These are phyloP conservation scores for Macadamia integrifolia DNA, from an alignment of 164 flowering plant genomes.

Conservation along the genomic window DNA sequence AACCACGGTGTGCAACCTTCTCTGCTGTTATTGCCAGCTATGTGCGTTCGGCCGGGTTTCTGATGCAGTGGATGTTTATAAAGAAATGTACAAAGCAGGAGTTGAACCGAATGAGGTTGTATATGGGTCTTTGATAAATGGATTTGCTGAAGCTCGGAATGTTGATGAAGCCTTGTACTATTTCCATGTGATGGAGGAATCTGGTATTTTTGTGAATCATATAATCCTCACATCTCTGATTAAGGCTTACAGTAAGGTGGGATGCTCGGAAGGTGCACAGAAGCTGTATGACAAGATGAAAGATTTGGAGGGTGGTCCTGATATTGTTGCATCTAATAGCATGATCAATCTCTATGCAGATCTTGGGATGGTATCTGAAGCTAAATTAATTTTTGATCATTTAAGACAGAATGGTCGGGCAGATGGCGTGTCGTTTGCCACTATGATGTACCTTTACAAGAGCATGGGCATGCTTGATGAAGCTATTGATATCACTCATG, in stretches of 20 bases:
- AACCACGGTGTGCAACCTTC: constrained; percentile 60
- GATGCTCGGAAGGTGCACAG: constrained; percentile 59
- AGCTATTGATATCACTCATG: constrained; percentile 68
- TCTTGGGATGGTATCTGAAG: constrained; percentile 75
- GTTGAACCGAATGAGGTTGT: constrained; percentile 80
- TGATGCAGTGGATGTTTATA: constrained; percentile 56
- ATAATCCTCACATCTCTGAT: constrained; percentile 71
- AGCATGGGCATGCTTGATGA: constrained; percentile 74
- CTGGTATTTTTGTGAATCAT: constrained; percentile 57
- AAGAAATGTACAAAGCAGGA: constrained; percentile 51
- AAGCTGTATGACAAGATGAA: constrained; percentile 50
- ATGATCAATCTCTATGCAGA: constrained; percentile 77
- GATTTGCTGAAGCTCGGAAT: constrained; percentile 65
- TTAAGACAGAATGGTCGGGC: constrained; percentile 51
- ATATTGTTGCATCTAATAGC: constrained; percentile 72
- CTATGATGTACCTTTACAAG: constrained; percentile 74
- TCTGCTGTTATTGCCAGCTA: constrained; percentile 67
- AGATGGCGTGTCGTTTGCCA: constrained; percentile 72
- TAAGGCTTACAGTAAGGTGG: constrained; percentile 75
- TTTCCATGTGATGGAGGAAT: constrained; percentile 56
- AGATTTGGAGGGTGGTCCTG: constrained; percentile 56
- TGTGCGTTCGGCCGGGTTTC: constrained; percentile 46
- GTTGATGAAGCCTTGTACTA: constrained; percentile 70
- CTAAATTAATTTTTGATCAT: constrained; percentile 45
- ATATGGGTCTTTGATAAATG: constrained; percentile 77